Evolutionary conservation across 768 basidiomycete genomes (phyloP).

Genomic region (Russula emetica): DNA sequence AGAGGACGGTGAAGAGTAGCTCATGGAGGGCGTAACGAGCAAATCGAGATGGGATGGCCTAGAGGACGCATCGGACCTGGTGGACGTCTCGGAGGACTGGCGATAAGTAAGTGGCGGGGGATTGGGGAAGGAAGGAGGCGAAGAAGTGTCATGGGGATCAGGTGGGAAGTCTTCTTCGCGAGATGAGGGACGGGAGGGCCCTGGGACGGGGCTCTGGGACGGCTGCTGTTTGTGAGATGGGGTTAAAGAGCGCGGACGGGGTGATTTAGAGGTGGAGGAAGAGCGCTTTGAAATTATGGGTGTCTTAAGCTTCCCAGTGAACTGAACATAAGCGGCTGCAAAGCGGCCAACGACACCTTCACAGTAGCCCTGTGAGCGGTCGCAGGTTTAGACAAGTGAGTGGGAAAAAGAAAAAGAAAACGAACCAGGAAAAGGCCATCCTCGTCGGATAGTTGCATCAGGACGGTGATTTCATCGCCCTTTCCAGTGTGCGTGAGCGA

Average conservation of each 20-base stretch:
- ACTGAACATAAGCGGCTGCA: slow-evolving; percentile 55
- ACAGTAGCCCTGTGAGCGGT: slow-evolving; percentile 62
- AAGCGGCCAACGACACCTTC: slow-evolving; percentile 85
- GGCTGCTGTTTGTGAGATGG: slow-evolving; percentile 30
- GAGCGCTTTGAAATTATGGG: slow-evolving; percentile 73
- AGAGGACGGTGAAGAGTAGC: slow-evolving; percentile 34
- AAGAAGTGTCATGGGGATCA: background rate
- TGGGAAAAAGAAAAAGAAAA: slow-evolving; percentile 28
- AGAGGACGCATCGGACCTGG: background rate
- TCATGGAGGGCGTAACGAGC: slow-evolving; percentile 25
- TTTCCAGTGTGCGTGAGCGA: slow-evolving; percentile 31
- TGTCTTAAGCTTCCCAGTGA: slow-evolving; percentile 72
- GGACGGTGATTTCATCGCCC: slow-evolving; percentile 76
- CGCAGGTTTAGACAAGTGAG: background rate
- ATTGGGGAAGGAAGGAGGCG: slow-evolving; percentile 7
- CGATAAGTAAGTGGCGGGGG: background rate
- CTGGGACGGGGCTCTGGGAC: slow-evolving; percentile 30
- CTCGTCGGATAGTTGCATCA: slow-evolving; percentile 60
- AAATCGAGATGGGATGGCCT: slow-evolving; percentile 22
- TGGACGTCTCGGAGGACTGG: slow-evolving; percentile 2
- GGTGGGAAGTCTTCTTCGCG: slow-evolving; percentile 18
- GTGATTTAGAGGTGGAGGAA: slow-evolving; percentile 33
- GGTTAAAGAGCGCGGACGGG: slow-evolving; percentile 32
- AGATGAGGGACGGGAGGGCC: slow-evolving; percentile 25
- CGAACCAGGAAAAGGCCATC: slow-evolving; percentile 61